Base-by-base conservation (phyloP, 139 green algal genomes). In the Asterochloris sp. region DNA sequence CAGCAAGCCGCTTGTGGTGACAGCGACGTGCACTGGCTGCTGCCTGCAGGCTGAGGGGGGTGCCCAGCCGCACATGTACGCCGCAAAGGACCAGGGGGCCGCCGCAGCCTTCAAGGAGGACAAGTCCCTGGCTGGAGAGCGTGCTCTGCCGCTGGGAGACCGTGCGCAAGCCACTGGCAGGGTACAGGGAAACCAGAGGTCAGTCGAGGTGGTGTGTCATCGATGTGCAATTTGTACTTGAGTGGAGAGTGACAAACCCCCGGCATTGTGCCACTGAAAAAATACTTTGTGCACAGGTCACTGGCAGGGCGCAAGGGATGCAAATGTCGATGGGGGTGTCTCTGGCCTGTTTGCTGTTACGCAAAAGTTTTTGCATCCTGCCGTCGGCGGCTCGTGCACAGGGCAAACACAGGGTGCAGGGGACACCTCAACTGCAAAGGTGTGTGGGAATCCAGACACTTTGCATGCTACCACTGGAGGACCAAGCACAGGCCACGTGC, bases 31-130 rank as follows among this genome's bases (percentile, higher is more conserved):
- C 61, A 74, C 38, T 54, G 38, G 38, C 38, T 54, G 38, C 38
- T 54, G 38, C 4, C 38, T 54, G 38, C 38, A 64, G 26, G 83
- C 10, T 23, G 29, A 21, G 47, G 76, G 71, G 63, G 73, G 69
- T 26, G 66, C 19, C n/a, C 60, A 84, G 71, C 92, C 90, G 0
- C 79, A 85, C 19, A 96, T 97, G 94, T 96, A 90, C 85, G 94
- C 85, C 10, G 93, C 92, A 0, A 88, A 87, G 68, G 92, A 96
- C 62, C 85, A 88, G 1, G 86, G 83, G 13, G 86, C 94, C 19
- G 88, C 91, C 19, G 82, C 86, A 23, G 93, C 93, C 13, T 97
- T 95, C 86, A 82, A 83, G 68, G 78, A 86, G 23, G 64, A 87
- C 6, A 87, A 91, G 83, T 93, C 88, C 0, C 66, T 91, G 28